Base-by-base conservation (phyloP, 108 stramenopile genomes). In the Aureococcus anophagefferens region DNA sequence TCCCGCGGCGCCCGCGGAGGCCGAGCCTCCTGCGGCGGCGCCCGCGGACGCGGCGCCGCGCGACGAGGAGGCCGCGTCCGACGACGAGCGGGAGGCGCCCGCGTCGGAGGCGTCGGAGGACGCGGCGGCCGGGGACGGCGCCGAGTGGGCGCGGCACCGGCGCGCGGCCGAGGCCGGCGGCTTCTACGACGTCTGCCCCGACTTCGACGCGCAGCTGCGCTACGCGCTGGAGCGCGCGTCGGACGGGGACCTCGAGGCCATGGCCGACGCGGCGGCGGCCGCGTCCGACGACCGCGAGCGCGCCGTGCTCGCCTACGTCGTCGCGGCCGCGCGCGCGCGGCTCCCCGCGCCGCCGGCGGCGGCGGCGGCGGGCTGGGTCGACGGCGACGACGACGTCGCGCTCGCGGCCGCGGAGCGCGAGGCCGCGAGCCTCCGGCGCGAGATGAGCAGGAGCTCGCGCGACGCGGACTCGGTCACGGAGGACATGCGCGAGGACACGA, bases 401-500 rank as follows among this genome's bases (percentile, higher is more conserved):
- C 18, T 4, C 0, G 9, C 70, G 7, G 64, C 31, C 32, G 30
- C 25, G 64, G 35, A 31, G 4, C 5, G 0, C 64, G 16, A 32
- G 44, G n/a, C 33, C 70, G 31, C 31, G 29, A 16, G 17, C 11
- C 35, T 1, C 36, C 67, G 15, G 72, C 33, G 30, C 5, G 18
- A 13, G 45, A 28, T 31, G 44, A 29, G 7, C 9, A 15, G 75
- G 59, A 82, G 77, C 66, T 82, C 85, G 62, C 73, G 93, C 29
- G 93, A 96, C 65, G 83, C 85, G 67, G 89, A 89, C 65, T 84
- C 88, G 13, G 85, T 95, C 9, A 91, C 94, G 29, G 93, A 96
- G 46, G 96, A 96, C 76, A 96, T 99, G 95, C 86, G 84, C 51
- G 83, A 86, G 28, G 96, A 98, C 37, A 84, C 95, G 9, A 84